Evolutionary conservation across 306 rosid genomes (phyloP).

Genomic region (Cucurbita maxima): DNA sequence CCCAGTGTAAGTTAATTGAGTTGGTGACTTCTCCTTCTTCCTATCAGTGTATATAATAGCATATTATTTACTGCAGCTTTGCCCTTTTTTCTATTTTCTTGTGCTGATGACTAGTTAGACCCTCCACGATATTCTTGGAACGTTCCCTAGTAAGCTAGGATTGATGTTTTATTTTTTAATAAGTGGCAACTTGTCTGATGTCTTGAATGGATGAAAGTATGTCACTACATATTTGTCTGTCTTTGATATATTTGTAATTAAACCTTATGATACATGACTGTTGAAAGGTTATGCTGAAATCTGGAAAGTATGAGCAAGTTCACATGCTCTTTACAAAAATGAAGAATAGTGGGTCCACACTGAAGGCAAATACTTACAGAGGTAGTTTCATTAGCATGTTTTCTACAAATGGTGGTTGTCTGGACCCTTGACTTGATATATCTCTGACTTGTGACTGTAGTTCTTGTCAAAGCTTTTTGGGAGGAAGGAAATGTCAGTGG

Average conservation of each 20-base stretch:
- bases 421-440: conserved; percentile 8
- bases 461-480: conserved; percentile 73
- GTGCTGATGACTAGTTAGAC: not conserved
- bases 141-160: not conserved
- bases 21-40: too few relatives aligned
- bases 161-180: not conserved
- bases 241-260: conserved; percentile 16
- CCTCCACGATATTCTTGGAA: not conserved
- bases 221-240: conserved; percentile 12
- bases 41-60: not conserved
- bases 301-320: conserved; percentile 69
- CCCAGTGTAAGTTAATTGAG: too few relatives aligned
- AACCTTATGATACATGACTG: conserved; percentile 42
- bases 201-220: conserved; percentile 9
- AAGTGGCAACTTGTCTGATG: conserved; percentile 7
- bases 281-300: conserved; percentile 76
- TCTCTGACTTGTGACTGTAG: conserved; percentile 18
- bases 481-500: conserved; percentile 61
- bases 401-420: conserved; percentile 13
- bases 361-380: conserved; percentile 68
- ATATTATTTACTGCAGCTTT: not conserved
- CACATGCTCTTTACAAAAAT: conserved; percentile 58
- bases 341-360: conserved; percentile 55
- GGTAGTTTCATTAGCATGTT: conserved; percentile 31
- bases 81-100: not conserved